Evolutionary conservation across 345 rosid genomes (phyloP), one percentile per base, ranked within the genome.

Genomic region (Salix udensis): DNA sequence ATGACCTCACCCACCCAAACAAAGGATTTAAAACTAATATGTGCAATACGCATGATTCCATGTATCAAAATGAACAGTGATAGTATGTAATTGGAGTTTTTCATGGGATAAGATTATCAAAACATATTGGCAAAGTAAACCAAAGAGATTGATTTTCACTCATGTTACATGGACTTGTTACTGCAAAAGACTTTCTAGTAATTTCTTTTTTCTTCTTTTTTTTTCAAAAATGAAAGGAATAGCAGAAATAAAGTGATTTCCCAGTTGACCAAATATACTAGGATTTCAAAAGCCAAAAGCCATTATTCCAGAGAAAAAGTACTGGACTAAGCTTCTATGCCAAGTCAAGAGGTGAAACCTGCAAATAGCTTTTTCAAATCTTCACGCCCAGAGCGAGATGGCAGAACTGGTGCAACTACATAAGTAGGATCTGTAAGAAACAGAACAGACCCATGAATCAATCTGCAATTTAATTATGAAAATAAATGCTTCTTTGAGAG

Each of bases 291-390:
- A 46, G 5, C 50, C 16, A 46, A 13, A 46, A 46, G 5, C 50
- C 50, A 46, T 46, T 12, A 46, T 46, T 46, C 50, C 15, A 46
- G 7, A 62, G 60, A 77, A 68, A 37, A 23, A 73, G 1, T 31
- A 48, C 68, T 34, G 5, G 21, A 34, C 24, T 60, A 53, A 70
- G 28, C 30, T 74, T 18, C 16, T 11, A 30, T 26, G 72, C 34
- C 24, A 18, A 13, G 73, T 52, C 24, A 75, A 31, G 67, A 77
- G 30, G 28, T 11, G 14, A 14, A 74, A 96, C 99, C 98, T 86
- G 96, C 88, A 74, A 96, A 89, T 72, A 91, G 98, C 84, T 91
- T 93, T 86, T 86, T 96, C 68, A 93, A 76, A 74, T 96, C 94
- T 68, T 87, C 87, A 62, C 89, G 94, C 60, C 92, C 86, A 21